A percentile compares a stretch with the other conserved stretches of the same genome.
Evolutionary conservation across 169 alveolate genomes (phyloP).

Genomic region (Babesia gibsoni): DNA sequence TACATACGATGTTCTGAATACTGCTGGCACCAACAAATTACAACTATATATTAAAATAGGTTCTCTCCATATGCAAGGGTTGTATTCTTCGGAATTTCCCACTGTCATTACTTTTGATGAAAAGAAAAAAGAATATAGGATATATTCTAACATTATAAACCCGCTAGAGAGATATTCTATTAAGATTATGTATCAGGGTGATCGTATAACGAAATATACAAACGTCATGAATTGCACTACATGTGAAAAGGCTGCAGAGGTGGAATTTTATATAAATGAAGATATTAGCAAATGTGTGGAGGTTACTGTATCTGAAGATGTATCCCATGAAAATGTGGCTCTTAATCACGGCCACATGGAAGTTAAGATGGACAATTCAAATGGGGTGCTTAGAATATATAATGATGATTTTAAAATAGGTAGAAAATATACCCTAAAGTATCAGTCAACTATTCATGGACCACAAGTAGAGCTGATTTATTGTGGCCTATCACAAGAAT

Average conservation of each 20-base stretch:
- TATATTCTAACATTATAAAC: not conserved
- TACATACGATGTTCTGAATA: not conserved
- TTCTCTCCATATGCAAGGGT: not conserved
- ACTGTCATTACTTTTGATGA: not conserved
- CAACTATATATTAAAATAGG: not conserved
- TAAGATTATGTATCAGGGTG: not conserved
- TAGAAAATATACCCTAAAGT: not conserved
- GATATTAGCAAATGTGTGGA: not conserved
- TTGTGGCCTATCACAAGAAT: not conserved
- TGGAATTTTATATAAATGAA: not conserved
- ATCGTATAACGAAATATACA: not conserved
- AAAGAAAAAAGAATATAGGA: not conserved
- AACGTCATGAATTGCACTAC: not conserved
- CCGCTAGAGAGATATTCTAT: not conserved
- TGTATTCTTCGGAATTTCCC: not conserved
- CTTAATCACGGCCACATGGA: not conserved
- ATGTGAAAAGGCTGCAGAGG: not conserved
- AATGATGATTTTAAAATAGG: not conserved
- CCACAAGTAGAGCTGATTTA: not conserved
- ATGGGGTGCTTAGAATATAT: not conserved
- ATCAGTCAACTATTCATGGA: not conserved
- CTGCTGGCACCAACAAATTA: not conserved
- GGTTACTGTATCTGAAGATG: not conserved
- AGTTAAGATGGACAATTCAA: not conserved
- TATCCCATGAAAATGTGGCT: not conserved